Evolutionary conservation across 2,329 filamentous ascomycete genomes (phyloP).

Genomic region (Aspergillus arachidicola): DNA sequence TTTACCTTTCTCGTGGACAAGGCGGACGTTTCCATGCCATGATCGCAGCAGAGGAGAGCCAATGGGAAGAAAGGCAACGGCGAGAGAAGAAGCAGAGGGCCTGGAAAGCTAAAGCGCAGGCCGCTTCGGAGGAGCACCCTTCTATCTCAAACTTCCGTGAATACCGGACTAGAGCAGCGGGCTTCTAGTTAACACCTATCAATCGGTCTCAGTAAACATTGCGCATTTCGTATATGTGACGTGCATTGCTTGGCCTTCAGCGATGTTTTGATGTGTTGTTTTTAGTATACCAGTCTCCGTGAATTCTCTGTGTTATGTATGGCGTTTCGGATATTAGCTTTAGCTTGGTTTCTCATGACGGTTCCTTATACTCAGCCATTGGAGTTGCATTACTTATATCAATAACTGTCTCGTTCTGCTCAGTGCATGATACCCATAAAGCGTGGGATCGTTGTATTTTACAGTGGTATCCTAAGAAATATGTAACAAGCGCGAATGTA

Average conservation of each 20-base stretch:
- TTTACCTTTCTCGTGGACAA: conserved; percentile 56
- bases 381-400: background rate
- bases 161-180: conserved; percentile 44
- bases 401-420: background rate
- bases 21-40: conserved; percentile 54
- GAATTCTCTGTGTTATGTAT: background rate
- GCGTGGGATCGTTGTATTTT: background rate
- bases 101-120: conserved; percentile 22
- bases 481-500: conserved; percentile 1
- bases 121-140: conserved; percentile 15
- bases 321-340: background rate
- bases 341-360: background rate
- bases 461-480: background rate
- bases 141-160: conserved; percentile 45
- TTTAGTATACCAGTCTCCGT: background rate
- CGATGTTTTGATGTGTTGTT: background rate
- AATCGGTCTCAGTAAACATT: background rate
- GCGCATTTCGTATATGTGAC: background rate
- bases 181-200: conserved; percentile 16
- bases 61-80: conserved; percentile 49
- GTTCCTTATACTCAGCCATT: background rate
- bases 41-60: conserved; percentile 54
- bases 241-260: background rate
- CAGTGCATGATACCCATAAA: background rate
- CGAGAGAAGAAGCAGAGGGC: conserved; percentile 35